Evolutionary conservation across 441 rosid species (phyloP).

Genomic region (Jatropha podagrica): DNA sequence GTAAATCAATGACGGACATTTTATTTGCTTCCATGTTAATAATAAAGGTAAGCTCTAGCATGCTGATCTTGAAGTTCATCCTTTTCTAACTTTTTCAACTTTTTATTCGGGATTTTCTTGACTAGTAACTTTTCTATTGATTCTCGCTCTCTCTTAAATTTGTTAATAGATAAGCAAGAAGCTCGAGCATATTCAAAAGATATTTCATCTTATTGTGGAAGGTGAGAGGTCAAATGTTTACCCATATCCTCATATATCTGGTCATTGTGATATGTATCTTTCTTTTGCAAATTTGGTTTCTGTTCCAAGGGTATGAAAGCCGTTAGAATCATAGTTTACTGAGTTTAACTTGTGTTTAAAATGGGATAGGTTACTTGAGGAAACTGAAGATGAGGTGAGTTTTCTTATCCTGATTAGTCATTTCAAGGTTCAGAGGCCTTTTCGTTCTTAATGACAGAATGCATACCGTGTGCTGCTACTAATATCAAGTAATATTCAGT

Average conservation of each 20-base stretch:
- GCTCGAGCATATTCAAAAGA: constrained; percentile 83
- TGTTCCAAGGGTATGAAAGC: constrained; percentile 14
- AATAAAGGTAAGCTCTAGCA: not conserved
- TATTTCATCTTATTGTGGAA: constrained; percentile 89
- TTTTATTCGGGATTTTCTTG: not conserved
- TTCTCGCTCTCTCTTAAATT: constrained; percentile 23
- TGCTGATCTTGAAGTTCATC: not conserved
- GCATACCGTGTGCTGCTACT: constrained; percentile 9
- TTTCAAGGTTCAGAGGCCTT: constrained; percentile 9
- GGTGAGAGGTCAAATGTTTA: constrained; percentile 45
- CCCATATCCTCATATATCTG: not conserved
- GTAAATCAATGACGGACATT: not conserved
- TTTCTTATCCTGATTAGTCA: constrained; percentile 14
- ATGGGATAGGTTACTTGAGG: constrained; percentile 70
- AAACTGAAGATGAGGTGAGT: constrained; percentile 86
- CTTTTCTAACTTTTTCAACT: not conserved
- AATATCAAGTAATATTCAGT: constrained; percentile 36
- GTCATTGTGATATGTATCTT: not conserved
- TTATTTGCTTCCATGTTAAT: not conserved
- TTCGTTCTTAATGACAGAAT: constrained; percentile 2
- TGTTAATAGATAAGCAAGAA: constrained; percentile 73
- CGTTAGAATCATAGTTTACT: constrained; percentile 10
- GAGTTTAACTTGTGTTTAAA: constrained; percentile 27
- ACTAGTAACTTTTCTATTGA: not conserved
- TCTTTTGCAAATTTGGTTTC: constrained; percentile 12